Conservation (phyloP, 169 alveolate species). For the Miamiensis avidus region DNA sequence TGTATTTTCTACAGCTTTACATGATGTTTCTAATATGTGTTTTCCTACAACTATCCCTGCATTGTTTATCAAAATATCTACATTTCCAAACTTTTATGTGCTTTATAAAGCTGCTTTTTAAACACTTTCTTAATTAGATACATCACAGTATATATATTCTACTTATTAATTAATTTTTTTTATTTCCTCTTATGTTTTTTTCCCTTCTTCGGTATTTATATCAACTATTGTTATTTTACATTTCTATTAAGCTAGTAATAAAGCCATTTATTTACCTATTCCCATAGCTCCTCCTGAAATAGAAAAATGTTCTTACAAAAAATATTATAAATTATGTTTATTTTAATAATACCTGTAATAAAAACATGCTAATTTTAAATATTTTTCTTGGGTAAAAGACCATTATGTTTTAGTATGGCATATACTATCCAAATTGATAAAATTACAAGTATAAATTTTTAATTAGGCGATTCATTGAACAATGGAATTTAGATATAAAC, state of each 20-base stretch:
- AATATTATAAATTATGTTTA: too few species aligned
- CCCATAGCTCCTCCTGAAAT: slow-evolving; percentile 64
- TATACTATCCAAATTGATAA: slow-evolving; percentile 3
- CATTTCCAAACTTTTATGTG: slow-evolving; percentile 44
- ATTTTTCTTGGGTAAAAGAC: slow-evolving; percentile 61
- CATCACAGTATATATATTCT: slow-evolving; percentile 57
- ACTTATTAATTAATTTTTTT: slow-evolving; percentile 6
- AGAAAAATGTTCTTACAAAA: too few species aligned
- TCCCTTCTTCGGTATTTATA: slow-evolving; percentile 51
- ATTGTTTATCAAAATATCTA: slow-evolving; percentile 56
- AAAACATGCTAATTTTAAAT: slow-evolving; percentile 59
- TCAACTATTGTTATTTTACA: slow-evolving; percentile 63
- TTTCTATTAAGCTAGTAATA: slow-evolving; percentile 50
- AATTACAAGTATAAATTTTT: too few species aligned
- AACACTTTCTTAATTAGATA: slow-evolving; percentile 48
- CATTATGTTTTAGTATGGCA: slow-evolving; percentile 30
- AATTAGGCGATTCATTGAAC: not conserved
- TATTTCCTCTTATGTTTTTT: slow-evolving; percentile 24
- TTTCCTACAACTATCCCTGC: slow-evolving; percentile 77
- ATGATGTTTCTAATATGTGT: slow-evolving; percentile 43
- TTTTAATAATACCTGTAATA: slow-evolving; percentile 38
- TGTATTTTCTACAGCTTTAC: slow-evolving; percentile 45
- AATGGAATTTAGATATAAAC: too few species aligned
- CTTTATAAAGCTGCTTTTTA: slow-evolving; percentile 34
- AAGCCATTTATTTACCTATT: slow-evolving; percentile 60